phyloP scores from a whole-genome alignment of 305 asterid species.

The Ajuga reptans region DNA sequence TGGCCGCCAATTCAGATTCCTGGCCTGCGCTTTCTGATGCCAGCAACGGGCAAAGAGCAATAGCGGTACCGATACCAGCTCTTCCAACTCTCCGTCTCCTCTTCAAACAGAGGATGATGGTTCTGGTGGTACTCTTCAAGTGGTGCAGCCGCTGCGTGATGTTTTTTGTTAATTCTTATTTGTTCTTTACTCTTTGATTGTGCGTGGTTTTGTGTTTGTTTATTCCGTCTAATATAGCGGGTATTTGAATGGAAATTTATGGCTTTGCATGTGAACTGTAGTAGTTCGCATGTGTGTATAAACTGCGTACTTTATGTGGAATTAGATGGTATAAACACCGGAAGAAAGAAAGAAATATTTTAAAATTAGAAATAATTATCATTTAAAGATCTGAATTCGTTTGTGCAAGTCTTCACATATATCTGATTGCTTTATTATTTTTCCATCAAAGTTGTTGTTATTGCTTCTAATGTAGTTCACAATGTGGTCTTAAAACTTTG shows the following conservation, averaged over 20 bases:
- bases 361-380: neutral
- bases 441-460: neutral
- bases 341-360: neutral
- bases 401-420: neutral
- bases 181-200: neutral
- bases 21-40: constrained; percentile 82
- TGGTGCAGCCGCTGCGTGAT: constrained; percentile 33
- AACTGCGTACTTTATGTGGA: too few species aligned
- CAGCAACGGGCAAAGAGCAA: constrained; percentile 44
- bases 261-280: neutral
- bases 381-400: neutral
- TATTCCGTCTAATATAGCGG: neutral
- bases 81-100: constrained; percentile 31
- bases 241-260: constrained; percentile 13
- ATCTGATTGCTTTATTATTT: neutral
- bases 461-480: too few species aligned
- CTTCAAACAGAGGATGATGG: constrained; percentile 13
- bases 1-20: constrained; percentile 46
- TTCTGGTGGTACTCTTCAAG: constrained; percentile 28
- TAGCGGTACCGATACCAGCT: constrained; percentile 25
- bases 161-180: neutral
- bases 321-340: too few species aligned
- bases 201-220: too few species aligned
- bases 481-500: neutral
- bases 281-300: neutral